Conservation (phyloP, 176 grass and related monocot species). For the Raddia guianensis region DNA sequence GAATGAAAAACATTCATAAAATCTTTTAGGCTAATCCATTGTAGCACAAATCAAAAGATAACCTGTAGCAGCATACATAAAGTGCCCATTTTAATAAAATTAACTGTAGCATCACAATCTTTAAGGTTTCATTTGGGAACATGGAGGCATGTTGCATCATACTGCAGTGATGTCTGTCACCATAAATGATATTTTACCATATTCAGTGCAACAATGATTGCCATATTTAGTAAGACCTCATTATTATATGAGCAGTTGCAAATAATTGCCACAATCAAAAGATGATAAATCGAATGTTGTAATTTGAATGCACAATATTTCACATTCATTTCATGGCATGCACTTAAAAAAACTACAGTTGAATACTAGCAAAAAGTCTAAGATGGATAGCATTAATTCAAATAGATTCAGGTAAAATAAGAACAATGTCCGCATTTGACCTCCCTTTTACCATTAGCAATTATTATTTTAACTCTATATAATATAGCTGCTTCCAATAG, state of each 20-base stretch:
- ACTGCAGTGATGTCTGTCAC: background rate
- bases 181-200: background rate
- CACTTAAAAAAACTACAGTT: background rate
- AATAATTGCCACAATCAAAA: constrained; percentile 3
- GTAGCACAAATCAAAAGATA: background rate
- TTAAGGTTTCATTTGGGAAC: constrained; percentile 18
- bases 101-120: background rate
- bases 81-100: constrained; percentile 8
- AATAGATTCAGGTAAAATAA: background rate
- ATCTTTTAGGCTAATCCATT: background rate
- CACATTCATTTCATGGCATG: background rate
- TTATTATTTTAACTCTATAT: background rate
- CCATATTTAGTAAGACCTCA: background rate
- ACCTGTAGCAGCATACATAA: background rate
- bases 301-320: constrained; percentile 6
- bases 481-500: background rate
- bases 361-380: constrained; percentile 1
- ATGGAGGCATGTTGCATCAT: background rate
- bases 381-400: background rate
- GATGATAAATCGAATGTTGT: background rate
- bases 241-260: constrained; percentile 4
- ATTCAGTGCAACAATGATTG: background rate
- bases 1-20: constrained; percentile 8
- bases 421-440: background rate
- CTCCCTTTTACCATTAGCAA: background rate